Base-by-base conservation (phyloP, 2,329 filamentous ascomycete genomes). In the Trichoderma koningiopsis region DNA sequence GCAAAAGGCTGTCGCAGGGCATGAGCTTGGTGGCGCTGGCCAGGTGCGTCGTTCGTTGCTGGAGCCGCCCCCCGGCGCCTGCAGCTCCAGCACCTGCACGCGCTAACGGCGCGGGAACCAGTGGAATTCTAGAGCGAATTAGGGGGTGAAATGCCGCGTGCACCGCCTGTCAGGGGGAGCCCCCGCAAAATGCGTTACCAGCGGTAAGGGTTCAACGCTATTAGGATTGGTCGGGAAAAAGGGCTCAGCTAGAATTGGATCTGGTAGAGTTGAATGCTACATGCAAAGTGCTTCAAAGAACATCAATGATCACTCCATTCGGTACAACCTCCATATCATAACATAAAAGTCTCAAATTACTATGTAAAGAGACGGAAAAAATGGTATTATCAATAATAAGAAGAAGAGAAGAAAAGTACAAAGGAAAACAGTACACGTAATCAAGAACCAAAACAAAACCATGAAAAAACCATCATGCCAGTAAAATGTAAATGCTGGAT, bases 91-190 rank as follows among this genome's bases (percentile, higher is more conserved):
- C 47, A 37, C 53, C 47, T 66, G 55, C n/a, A 68, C 56, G 43
- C 65, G 65, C 65, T 68, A 68, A 55, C 22, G 19, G 33, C 31
- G 66, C 56, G 40, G 33, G 57, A 60, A 52, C 35, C 53, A 65
- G 62, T 57, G 53, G 52, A 57, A 65, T 65, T 65, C 52, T 65
- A 57, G 62, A 47, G 62, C 52, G 52, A 57, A 57, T 65, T 65
- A 65, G 53, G 62, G 62, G 62, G 24, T 35, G 31, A 58, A 37
- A 58, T 37, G 55, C 55, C 55, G 52, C 52, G 52, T 55, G 52
- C 52, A 29, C 52, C 52, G 55, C 29, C 37, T 65, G 52, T 57
- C 62, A 65, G 62, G 61, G 61, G 62, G 61, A 56, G 40, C 64
- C 55, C 55, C 55, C 53, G 64, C 56, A 68, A 19, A 29, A 35